phyloP scores from a whole-genome alignment of 768 basidiomycete species.

The Amanita brunnescens region DNA sequence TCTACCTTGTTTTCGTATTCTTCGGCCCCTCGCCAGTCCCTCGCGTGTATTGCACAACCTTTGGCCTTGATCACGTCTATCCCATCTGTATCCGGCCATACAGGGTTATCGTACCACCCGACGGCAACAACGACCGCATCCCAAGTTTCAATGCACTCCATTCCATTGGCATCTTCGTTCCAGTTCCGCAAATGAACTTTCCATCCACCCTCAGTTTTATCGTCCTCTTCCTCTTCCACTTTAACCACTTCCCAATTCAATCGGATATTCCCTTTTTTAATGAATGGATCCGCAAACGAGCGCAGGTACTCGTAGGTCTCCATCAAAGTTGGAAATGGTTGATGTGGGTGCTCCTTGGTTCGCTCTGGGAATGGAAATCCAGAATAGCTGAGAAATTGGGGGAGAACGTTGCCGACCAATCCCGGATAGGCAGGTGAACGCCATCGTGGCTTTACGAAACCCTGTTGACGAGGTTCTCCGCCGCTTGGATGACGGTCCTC shows the following conservation, averaged over 20 bases:
- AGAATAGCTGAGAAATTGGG: conserved; percentile 34
- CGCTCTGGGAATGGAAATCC: conserved; percentile 26
- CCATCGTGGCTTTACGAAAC: conserved; percentile 26
- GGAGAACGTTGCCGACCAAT: conserved; percentile 42
- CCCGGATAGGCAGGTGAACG: conserved; percentile 38
- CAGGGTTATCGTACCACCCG: conserved; percentile 36
- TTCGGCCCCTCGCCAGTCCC: conserved; percentile 30
- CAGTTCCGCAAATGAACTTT: conserved; percentile 16
- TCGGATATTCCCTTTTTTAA: conserved; percentile 25
- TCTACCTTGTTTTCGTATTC: conserved; percentile 29
- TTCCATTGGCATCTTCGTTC: conserved; percentile 23
- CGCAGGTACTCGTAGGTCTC: conserved; percentile 32
- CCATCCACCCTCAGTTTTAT: conserved; percentile 24
- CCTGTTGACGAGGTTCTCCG: conserved; percentile 22
- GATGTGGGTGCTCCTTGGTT: conserved; percentile 16
- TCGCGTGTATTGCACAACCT: conserved; percentile 34
- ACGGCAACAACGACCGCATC: conserved; percentile 40
- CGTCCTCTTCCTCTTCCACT: conserved; percentile 25
- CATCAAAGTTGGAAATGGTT: conserved; percentile 31
- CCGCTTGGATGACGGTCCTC: not conserved
- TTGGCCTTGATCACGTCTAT: conserved; percentile 25
- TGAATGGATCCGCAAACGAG: conserved; percentile 24
- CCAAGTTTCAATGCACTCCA: conserved; percentile 29
- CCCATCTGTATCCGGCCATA: conserved; percentile 36
- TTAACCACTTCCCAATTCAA: conserved; percentile 31